These are phyloP conservation scores for Hypoxylon sp. DNA, from an alignment of 2,329 filamentous ascomycete genomes.

Conservation along the genomic window DNA sequence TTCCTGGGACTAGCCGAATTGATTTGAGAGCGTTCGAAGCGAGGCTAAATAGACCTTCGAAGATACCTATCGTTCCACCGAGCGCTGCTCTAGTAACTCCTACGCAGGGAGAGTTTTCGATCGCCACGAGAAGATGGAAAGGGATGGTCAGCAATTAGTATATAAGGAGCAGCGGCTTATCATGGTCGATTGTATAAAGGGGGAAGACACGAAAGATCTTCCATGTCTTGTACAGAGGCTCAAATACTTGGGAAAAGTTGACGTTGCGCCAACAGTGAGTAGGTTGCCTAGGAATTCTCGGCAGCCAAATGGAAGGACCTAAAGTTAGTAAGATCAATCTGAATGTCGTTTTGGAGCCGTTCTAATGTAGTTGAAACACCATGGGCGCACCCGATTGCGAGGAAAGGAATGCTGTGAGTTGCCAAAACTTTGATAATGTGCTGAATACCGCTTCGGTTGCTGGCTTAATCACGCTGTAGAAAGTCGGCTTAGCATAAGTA, in stretches of 20 bases:
- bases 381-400: slow-evolving; percentile 22
- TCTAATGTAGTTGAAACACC: slow-evolving; percentile 15
- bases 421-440: slow-evolving; percentile 18
- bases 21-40: slow-evolving; percentile 18
- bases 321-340: slow-evolving; percentile 27
- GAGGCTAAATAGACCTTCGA: slow-evolving; percentile 18
- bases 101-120: slow-evolving; percentile 21
- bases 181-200: neutral
- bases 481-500: slow-evolving; percentile 15
- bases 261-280: slow-evolving; percentile 12
- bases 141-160: neutral
- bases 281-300: neutral
- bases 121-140: slow-evolving; percentile 1
- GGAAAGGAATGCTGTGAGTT: slow-evolving; percentile 16
- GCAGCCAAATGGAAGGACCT: slow-evolving; percentile 12
- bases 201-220: slow-evolving; percentile 20
- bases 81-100: slow-evolving; percentile 17
- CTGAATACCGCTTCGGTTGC: slow-evolving; percentile 21
- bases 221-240: slow-evolving; percentile 8
- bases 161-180: neutral
- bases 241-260: slow-evolving; percentile 15
- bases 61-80: slow-evolving; percentile 23
- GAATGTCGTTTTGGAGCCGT: slow-evolving; percentile 8
- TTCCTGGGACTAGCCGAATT: slow-evolving; percentile 19
- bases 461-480: slow-evolving; percentile 18